Evolutionary conservation across 164 flowering plant genomes (phyloP).

Genomic region (Magnolia kwangsiensis): DNA sequence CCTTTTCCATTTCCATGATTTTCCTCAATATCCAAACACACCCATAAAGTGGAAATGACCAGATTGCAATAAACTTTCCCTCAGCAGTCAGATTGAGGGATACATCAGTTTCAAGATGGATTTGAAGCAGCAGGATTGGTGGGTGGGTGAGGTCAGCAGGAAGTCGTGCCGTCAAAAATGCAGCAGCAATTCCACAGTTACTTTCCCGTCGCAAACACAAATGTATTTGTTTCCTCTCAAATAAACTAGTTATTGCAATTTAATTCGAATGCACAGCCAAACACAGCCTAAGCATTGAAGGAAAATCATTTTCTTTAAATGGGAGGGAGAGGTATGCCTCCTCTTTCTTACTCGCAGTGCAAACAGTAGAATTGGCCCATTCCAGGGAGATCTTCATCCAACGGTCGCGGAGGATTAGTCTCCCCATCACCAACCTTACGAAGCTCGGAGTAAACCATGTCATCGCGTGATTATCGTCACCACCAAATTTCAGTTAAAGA

Average conservation of each 20-base stretch:
- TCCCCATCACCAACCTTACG: slow-evolving; percentile 42
- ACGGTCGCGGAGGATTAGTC: slow-evolving; percentile 38
- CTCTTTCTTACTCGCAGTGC: slow-evolving; percentile 80
- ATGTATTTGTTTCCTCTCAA: too few relatives aligned
- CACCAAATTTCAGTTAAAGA: slow-evolving; percentile 27
- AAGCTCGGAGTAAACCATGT: slow-evolving; percentile 69
- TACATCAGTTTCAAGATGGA: too few relatives aligned
- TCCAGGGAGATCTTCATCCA: slow-evolving; percentile 89
- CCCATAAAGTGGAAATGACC: too few relatives aligned
- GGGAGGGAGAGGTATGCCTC: not conserved
- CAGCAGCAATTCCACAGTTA: too few relatives aligned
- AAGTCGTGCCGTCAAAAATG: too few relatives aligned
- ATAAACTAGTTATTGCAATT: not conserved
- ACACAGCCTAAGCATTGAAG: not conserved
- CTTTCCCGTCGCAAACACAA: not conserved
- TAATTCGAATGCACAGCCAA: not conserved
- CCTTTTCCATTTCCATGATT: too few relatives aligned
- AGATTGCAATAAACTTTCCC: not conserved
- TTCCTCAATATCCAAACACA: too few relatives aligned
- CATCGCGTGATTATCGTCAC: slow-evolving; percentile 50
- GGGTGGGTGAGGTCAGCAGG: too few relatives aligned
- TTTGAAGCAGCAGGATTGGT: too few relatives aligned
- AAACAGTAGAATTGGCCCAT: slow-evolving; percentile 95
- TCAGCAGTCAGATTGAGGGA: not conserved
- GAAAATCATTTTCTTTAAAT: not conserved